phyloP scores from a whole-genome alignment of 371 early-diverging fungal species.

The Dinochytrium kinnereticum region DNA sequence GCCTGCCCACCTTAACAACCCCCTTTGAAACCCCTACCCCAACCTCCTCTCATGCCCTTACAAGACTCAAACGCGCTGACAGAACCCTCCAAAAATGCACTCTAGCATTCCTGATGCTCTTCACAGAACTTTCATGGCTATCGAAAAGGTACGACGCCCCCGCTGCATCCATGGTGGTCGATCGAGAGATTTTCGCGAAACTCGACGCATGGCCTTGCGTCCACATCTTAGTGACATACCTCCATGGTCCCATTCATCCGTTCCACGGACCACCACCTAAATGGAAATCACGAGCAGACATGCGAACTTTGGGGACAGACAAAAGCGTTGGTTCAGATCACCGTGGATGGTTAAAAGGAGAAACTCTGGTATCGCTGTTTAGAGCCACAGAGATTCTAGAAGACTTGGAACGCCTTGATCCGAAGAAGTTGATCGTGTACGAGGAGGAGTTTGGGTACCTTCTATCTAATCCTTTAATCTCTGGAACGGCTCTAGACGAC shows the following conservation, averaged over 20 bases:
- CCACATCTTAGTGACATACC: neutral
- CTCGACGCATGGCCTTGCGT: neutral
- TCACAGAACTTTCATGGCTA: neutral
- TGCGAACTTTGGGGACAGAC: no score
- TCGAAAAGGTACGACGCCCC: no score
- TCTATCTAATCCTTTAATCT: slow-evolving; percentile 6
- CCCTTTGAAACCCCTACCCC: no score
- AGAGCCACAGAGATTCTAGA: neutral
- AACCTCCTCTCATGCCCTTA: neutral
- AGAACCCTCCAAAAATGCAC: slow-evolving; percentile 2
- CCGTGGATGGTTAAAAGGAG: neutral
- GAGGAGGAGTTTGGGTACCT: slow-evolving; percentile 28
- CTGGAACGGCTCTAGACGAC: neutral
- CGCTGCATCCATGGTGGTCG: no score
- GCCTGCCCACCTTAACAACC: no score
- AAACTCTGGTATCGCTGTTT: neutral
- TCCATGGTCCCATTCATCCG: slow-evolving; percentile 9
- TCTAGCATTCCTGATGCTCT: neutral
- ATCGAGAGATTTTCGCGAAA: neutral
- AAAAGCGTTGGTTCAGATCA: no score
- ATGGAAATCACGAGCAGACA: no score
- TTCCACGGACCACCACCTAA: no score
- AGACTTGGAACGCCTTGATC: neutral
- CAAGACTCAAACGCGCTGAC: neutral
- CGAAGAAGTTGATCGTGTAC: neutral